These are phyloP conservation scores for Gonium pectorale DNA, from an alignment of 139 green algal genomes.

Conservation along the genomic window DNA sequence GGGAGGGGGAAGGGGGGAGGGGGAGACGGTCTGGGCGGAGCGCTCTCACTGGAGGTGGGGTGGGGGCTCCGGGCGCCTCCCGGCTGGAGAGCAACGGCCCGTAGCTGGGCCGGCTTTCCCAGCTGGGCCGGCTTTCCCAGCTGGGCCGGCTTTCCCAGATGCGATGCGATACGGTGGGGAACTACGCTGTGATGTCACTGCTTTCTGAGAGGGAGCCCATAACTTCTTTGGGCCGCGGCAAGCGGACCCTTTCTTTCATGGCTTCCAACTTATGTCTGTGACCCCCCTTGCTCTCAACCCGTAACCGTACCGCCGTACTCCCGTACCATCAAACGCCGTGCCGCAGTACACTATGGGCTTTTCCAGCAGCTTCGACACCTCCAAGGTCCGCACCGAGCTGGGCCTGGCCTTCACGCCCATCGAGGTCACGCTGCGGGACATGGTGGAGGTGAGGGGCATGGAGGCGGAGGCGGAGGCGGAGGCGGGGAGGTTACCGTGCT, in stretches of 20 bases:
- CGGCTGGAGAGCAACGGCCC: too few relatives aligned
- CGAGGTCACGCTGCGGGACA: not conserved
- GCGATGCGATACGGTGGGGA: too few relatives aligned
- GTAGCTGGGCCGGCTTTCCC: too few relatives aligned
- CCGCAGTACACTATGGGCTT: constrained; percentile 15
- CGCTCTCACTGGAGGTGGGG: too few relatives aligned
- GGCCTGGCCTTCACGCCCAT: not conserved
- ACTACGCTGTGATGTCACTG: not conserved
- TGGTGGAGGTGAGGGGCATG: constrained; percentile 17
- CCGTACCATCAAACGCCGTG: not conserved
- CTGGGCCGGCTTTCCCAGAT: too few relatives aligned
- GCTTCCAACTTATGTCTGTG: not conserved
- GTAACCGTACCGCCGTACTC: not conserved
- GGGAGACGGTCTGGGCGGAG: not conserved
- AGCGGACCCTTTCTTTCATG: not conserved
- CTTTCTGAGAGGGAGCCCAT: not conserved
- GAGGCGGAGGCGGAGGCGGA: not conserved
- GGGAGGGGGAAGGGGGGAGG: not conserved
- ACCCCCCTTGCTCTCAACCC: not conserved
- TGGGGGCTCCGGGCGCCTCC: too few relatives aligned
- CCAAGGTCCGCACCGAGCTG: not conserved
- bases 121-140: too few relatives aligned
- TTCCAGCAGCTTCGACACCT: not conserved
- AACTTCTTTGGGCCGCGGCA: not conserved
- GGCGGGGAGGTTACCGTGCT: not conserved